Conservation (phyloP, 176 grass and related monocot genomes). For the Zea luxurians region DNA sequence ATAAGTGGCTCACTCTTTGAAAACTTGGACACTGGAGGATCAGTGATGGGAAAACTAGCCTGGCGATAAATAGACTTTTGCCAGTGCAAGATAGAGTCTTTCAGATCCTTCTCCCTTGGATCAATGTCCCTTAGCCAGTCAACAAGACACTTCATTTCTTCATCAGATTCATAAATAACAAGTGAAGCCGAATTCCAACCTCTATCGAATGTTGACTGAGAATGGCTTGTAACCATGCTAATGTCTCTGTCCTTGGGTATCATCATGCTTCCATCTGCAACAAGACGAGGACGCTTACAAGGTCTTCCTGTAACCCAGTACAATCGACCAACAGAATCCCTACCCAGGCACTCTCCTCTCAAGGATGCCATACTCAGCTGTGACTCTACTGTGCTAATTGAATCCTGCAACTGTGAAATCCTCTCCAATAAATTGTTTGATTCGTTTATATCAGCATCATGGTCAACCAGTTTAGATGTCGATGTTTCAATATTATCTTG, state of each 20-base stretch:
- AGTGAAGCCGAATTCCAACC: constrained; percentile 56
- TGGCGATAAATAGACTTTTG: constrained; percentile 60
- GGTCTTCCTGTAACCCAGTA: constrained; percentile 84
- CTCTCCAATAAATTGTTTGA: constrained; percentile 60
- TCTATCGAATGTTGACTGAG: constrained; percentile 54
- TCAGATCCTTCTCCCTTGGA: constrained; percentile 84
- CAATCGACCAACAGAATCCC: constrained; percentile 76
- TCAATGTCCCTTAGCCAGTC: constrained; percentile 76
- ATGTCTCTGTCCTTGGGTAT: constrained; percentile 50
- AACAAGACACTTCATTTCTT: constrained; percentile 72
- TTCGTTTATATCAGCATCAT: constrained; percentile 54
- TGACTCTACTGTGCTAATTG: constrained; percentile 69
- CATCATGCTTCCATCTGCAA: constrained; percentile 72
- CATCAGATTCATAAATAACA: constrained; percentile 79
- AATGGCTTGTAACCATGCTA: constrained; percentile 58
- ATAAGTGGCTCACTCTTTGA: constrained; percentile 35
- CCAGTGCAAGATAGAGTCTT: constrained; percentile 80
- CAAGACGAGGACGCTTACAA: constrained; percentile 72
- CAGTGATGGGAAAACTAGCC: constrained; percentile 33
- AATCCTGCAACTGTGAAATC: constrained; percentile 73
- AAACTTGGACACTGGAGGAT: constrained; percentile 38
- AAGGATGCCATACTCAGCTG: constrained; percentile 68
- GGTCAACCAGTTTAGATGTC: constrained; percentile 32
- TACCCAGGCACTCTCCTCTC: constrained; percentile 91
- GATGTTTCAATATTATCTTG: constrained; percentile 47